Evolutionary conservation across 2,329 filamentous ascomycete genomes (phyloP).

Genomic region (Bipolaris victoriae): DNA sequence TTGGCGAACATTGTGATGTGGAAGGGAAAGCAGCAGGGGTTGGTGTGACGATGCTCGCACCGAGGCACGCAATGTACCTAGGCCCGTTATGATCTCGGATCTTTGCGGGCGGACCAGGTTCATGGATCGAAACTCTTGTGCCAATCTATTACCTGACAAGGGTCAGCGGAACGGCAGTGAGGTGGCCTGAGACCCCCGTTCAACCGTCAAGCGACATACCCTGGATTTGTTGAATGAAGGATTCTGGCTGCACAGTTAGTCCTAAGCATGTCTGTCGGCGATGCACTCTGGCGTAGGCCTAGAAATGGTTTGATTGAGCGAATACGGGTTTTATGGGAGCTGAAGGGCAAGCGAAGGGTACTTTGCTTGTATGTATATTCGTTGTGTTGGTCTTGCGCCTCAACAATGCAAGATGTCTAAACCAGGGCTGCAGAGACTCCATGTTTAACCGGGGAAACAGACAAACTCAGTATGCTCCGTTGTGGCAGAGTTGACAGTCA

Average conservation of each 20-base stretch:
- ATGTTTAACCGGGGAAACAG: not conserved
- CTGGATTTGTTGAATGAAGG: slow-evolving; percentile 5
- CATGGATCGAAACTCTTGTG: slow-evolving; percentile 17
- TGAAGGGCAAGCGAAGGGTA: not conserved
- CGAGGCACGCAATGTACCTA: slow-evolving; percentile 11
- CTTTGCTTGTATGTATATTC: slow-evolving; percentile 8
- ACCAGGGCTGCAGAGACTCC: slow-evolving; percentile 1
- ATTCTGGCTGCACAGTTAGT: slow-evolving; percentile 7
- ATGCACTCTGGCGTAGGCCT: not conserved
- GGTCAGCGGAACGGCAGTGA: slow-evolving; percentile 15
- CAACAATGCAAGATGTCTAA: slow-evolving; percentile 11
- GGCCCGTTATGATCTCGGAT: slow-evolving; percentile 21
- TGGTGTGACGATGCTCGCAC: slow-evolving; percentile 4
- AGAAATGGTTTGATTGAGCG: slow-evolving; percentile 1
- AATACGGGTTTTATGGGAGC: not conserved
- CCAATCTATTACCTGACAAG: slow-evolving; percentile 17
- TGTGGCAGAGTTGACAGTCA: not conserved
- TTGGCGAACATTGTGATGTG: not conserved
- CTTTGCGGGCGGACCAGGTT: slow-evolving; percentile 22
- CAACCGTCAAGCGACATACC: slow-evolving; percentile 6
- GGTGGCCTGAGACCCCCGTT: slow-evolving; percentile 6
- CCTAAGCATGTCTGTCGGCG: slow-evolving; percentile 3
- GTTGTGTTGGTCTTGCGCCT: slow-evolving; percentile 10
- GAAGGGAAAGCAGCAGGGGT: slow-evolving; percentile 10
- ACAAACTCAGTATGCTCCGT: slow-evolving; percentile 1